A percentile compares a stretch with the other conserved stretches of the same genome.
These are phyloP conservation scores for Colletotrichum liriopes DNA, from an alignment of 2,329 filamentous ascomycete species.

Conservation along the genomic window DNA sequence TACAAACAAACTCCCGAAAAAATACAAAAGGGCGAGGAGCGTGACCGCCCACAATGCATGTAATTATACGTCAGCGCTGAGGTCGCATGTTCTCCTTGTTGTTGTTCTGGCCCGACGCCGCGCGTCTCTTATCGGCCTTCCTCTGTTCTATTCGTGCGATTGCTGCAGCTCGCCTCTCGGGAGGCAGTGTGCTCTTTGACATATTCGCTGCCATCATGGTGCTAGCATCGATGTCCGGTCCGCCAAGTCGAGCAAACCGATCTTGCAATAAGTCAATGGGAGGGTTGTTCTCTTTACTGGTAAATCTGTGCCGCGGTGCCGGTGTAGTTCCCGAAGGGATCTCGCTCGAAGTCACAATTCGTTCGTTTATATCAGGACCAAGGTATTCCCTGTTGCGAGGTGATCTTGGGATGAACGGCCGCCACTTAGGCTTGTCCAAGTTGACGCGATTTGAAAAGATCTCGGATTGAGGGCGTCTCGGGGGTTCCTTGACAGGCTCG, in stretches of 20 bases:
- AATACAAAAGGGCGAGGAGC: slow-evolving; percentile 20
- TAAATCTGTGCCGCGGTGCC: slow-evolving; percentile 48
- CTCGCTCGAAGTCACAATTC: slow-evolving; percentile 50
- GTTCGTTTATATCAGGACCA: slow-evolving; percentile 51
- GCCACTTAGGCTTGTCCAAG: slow-evolving; percentile 57
- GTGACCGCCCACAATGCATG: slow-evolving; percentile 24
- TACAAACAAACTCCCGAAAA: slow-evolving; percentile 25
- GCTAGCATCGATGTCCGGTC: slow-evolving; percentile 52
- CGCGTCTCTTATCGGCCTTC: slow-evolving; percentile 65
- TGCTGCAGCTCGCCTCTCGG: slow-evolving; percentile 68
- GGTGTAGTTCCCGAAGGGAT: slow-evolving; percentile 45
- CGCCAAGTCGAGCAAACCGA: slow-evolving; percentile 63
- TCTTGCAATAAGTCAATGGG: slow-evolving; percentile 63
- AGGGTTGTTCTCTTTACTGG: slow-evolving; percentile 48
- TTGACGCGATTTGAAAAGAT: slow-evolving; percentile 34
- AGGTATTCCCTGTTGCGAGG: slow-evolving; percentile 57
- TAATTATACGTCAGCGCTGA: slow-evolving; percentile 42
- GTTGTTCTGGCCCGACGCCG: slow-evolving; percentile 50
- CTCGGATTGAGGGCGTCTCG: slow-evolving; percentile 32
- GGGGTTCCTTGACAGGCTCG: slow-evolving; percentile 8
- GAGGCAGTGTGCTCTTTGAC: slow-evolving; percentile 62
- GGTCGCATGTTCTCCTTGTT: slow-evolving; percentile 70
- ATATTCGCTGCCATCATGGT: slow-evolving; percentile 55
- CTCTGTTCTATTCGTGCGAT: slow-evolving; percentile 69
- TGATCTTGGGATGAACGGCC: slow-evolving; percentile 59